phyloP scores from a whole-genome alignment of 1,284 basidiomycete species.

The Leccinum brunneo-olivaceum region DNA sequence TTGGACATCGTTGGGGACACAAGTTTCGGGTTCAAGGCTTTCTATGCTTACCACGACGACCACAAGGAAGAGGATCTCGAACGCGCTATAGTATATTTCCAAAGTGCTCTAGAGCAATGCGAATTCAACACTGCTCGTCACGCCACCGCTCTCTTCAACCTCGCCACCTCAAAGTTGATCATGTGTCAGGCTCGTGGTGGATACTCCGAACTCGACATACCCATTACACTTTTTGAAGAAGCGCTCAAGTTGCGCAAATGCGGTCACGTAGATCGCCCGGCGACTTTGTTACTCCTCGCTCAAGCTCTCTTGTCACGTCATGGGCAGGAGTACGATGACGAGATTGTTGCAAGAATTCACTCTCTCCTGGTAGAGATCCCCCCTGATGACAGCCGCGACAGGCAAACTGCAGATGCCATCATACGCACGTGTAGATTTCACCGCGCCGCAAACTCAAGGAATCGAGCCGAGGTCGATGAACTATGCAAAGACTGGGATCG shows the following conservation, averaged over 20 bases:
- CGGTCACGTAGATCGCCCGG: background rate
- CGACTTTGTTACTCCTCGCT: slow-evolving; percentile 3
- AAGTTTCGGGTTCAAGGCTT: background rate
- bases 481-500: background rate
- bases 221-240: slow-evolving; percentile 4
- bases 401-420: background rate
- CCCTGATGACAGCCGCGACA: background rate
- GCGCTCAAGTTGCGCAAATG: background rate
- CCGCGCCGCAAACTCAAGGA: background rate
- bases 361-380: background rate
- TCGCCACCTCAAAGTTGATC: background rate
- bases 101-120: background rate
- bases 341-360: background rate
- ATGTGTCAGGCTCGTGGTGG: slow-evolving; percentile 18
- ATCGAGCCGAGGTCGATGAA: background rate
- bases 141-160: background rate
- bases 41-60: background rate
- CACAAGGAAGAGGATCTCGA: background rate
- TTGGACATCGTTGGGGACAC: background rate
- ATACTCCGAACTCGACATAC: background rate
- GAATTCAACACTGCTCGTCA: background rate
- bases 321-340: background rate
- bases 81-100: background rate
- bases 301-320: slow-evolving; percentile 2
- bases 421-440: background rate